Conservation (phyloP, 306 rosid species). For the Rubus idaeus region DNA sequence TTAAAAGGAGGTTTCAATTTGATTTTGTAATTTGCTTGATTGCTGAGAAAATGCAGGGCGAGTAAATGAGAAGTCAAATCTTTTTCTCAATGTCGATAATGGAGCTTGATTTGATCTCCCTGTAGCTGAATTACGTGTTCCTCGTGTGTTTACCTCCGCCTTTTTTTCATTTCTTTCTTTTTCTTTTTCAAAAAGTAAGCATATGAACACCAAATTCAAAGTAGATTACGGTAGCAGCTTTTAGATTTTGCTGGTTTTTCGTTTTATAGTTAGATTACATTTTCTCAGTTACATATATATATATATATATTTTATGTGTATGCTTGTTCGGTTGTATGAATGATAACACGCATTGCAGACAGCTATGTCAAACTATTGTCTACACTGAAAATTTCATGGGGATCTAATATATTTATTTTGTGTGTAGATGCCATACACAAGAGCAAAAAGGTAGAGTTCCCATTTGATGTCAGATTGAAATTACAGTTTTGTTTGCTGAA, state of each 20-base stretch:
- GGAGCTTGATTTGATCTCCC: background rate
- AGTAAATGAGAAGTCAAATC: background rate
- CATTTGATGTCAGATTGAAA: background rate
- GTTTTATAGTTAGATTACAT: background rate
- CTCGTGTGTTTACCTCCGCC: background rate
- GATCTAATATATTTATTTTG: constrained; percentile 26
- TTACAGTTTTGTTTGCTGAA: background rate
- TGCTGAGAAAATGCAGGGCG: background rate
- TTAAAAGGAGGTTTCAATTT: background rate
- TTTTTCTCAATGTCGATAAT: background rate
- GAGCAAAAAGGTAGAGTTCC: constrained; percentile 41
- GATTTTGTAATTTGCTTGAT: background rate
- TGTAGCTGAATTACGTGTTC: background rate
- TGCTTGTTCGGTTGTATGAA: background rate
- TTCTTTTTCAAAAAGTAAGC: background rate
- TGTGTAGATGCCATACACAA: constrained; percentile 43
- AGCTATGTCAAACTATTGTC: background rate
- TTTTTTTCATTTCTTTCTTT: background rate
- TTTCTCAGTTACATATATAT: background rate
- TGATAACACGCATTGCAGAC: background rate
- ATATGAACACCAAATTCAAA: background rate
- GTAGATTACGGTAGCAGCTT: background rate
- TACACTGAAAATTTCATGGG: background rate
- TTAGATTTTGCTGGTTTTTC: background rate
- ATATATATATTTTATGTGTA: background rate